Percentiles rank a stretch among this genome's conserved stretches.
Conservation (phyloP, 371 early-diverging fungal species). For the Mucor irregularis region DNA sequence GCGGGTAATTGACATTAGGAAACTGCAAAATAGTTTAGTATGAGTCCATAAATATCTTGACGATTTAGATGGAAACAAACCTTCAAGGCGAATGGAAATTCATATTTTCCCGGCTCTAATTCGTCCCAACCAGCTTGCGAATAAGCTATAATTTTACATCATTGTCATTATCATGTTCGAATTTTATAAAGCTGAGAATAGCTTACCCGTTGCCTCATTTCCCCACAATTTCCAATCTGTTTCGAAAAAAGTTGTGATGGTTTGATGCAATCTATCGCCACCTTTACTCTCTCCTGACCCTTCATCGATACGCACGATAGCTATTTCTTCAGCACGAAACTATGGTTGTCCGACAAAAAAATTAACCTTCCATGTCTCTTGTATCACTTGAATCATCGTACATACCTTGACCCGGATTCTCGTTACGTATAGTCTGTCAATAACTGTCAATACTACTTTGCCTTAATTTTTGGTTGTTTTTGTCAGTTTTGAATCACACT, state of each 20-base stretch:
- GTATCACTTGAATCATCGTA: too few species aligned
- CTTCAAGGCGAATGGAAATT: slow-evolving; percentile 63
- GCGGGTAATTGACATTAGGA: slow-evolving; percentile 55
- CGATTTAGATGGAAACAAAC: slow-evolving; percentile 30
- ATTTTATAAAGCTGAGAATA: too few species aligned
- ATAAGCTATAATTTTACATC: slow-evolving; percentile 29
- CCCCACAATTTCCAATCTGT: slow-evolving; percentile 39
- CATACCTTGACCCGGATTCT: slow-evolving; percentile 42
- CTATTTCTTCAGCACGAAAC: slow-evolving; percentile 50
- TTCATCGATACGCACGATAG: slow-evolving; percentile 24
- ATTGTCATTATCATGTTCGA: neutral
- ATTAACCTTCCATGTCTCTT: neutral
- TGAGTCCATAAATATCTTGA: neutral
- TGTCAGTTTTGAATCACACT: too few species aligned
- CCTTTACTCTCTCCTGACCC: slow-evolving; percentile 20
- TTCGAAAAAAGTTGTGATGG: slow-evolving; percentile 44
- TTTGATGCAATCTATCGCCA: slow-evolving; percentile 28
- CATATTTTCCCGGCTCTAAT: slow-evolving; percentile 51
- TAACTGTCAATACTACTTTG: slow-evolving; percentile 29
- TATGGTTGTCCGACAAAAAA: slow-evolving; percentile 4
- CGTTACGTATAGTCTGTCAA: slow-evolving; percentile 30
- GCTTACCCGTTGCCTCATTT: slow-evolving; percentile 28
- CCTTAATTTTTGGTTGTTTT: too few species aligned
- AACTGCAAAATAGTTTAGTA: slow-evolving; percentile 22
- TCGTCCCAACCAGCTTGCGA: slow-evolving; percentile 58